Evolutionary conservation across 768 basidiomycete genomes (phyloP), one percentile per base, ranked within the genome.

Genomic region (Naganishia antarctica): DNA sequence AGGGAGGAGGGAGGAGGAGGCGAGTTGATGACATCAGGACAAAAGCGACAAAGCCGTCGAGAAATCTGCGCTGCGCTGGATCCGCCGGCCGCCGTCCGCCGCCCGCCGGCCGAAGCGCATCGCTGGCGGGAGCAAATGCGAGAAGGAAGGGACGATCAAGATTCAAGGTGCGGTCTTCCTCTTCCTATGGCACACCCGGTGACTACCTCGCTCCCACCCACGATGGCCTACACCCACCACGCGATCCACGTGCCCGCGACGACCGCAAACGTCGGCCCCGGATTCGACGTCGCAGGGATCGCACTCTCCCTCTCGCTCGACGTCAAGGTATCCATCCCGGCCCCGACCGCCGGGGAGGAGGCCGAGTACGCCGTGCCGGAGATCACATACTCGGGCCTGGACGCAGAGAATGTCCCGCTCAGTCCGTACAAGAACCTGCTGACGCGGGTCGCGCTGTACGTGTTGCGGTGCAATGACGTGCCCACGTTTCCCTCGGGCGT

Each of bases 251-350:
- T 98, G 59, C 94, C 94, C 11, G 91, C 91, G n/a, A 97, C 94
- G 1, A 92, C 93, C 68, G 94, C 94, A 69, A 99, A 99, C 81
- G 92, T 99, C 73, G 94, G 94, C 2, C 94, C 94, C 43, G 94
- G 94, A 26, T 99, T 99, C 79, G 96, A 99, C 77, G 96, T 98
- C 68, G 91, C 97, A 69, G 96, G 96, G n/a, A 87, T 99, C 68
- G 93, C 94, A 0, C 85, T 98, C 25, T 91, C 90, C 0, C 84
- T 96, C 31, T 83, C 86, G 69, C 84, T 97, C 70, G 86, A 85
- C 16, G 82, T 98, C 71, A 82, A 82, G 49, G 86, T 92, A 70
- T 81, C 81, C 50, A 77, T 79, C 65, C 74, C 74, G 18, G 72
- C 82, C 79, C 5, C 34, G 23, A 3, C 59, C 68, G 5, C 73